Base-by-base conservation (phyloP, 495 filamentous ascomycete species). In the Podospora pseudopauciseta region DNA sequence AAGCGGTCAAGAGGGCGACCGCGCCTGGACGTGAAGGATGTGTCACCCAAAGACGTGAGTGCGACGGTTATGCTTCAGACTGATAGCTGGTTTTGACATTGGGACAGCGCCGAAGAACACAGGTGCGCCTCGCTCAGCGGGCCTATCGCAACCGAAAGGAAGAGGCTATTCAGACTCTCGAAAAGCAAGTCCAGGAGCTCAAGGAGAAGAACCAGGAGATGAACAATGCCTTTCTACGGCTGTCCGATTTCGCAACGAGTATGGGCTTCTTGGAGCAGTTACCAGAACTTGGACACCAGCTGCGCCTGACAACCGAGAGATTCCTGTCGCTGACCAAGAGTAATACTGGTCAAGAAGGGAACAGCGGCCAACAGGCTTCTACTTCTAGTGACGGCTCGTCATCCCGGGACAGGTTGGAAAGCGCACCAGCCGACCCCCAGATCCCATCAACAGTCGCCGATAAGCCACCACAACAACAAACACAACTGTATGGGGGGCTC, bases 111-210 rank as follows among this genome's bases (percentile, higher is more conserved):
- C 88, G 92, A 44, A 86, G 92, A 63, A 93, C 90, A n/a, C 92
- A 96, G 78, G 94, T 94, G 65, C 88, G 92, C 53, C 83, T 95
- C 65, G 92, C 92, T 11, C 92, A 96, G 74, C 84, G 92, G 39
- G 92, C 92, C 2, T 96, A 96, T 73, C 88, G 92, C 11, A 87
- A 91, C 70, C 88, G 92, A 18, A 94, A 95, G 74, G 92, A 96
- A 74, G 90, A 85, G 26, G 91, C 89, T 3, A 92, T 96, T 62
- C 84, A 86, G n/a, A 86, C 88, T 1, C 81, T 95, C 6, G 90
- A 91, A 67, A 82, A 83, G 49, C 84, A 86, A 63, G 90, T 93
- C 27, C 77, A 87, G 30, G 83, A 86, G 34, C 82, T 96, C 27
- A 86, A 90, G 65, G 79, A 81, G 5, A 83, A 86, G 2, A 89